These are phyloP conservation scores for Blechomonas ayalai DNA, from an alignment of 208 protist species.

Conservation along the genomic window DNA sequence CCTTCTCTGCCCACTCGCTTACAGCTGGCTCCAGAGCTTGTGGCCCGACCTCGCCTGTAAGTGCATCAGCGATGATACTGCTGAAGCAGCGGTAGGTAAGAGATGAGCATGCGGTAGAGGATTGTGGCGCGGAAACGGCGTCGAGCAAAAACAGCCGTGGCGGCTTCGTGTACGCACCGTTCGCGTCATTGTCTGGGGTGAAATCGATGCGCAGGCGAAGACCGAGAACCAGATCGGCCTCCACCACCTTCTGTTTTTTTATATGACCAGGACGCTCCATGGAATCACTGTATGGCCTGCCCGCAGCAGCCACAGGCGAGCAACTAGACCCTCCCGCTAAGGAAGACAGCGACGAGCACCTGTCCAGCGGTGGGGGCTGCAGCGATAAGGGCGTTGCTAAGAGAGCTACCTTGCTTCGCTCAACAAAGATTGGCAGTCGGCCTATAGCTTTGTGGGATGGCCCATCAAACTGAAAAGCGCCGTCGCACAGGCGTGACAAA, in stretches of 20 bases:
- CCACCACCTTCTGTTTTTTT: neutral
- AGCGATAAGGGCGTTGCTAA: slow-evolving; percentile 12
- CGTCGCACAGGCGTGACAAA: slow-evolving; percentile 35
- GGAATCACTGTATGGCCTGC: neutral
- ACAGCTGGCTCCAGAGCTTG: slow-evolving; percentile 11
- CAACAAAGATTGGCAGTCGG: slow-evolving; percentile 27
- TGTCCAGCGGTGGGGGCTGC: too few species aligned
- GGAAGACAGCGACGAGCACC: slow-evolving; percentile 1
- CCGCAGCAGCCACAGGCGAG: neutral
- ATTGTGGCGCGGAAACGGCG: slow-evolving; percentile 6
- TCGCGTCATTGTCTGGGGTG: neutral
- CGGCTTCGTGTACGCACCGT: slow-evolving; percentile 12
- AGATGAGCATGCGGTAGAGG: neutral
- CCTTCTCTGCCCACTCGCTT: slow-evolving; percentile 6
- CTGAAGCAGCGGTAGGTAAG: slow-evolving; percentile 13
- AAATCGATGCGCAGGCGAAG: slow-evolving; percentile 24
- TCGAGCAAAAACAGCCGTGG: slow-evolving; percentile 21
- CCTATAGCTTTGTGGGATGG: slow-evolving; percentile 9
- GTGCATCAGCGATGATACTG: slow-evolving; percentile 7
- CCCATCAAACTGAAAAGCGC: slow-evolving; percentile 10
- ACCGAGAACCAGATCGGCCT: slow-evolving; percentile 6
- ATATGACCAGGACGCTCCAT: neutral
- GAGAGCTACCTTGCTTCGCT: slow-evolving; percentile 12
- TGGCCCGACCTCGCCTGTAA: slow-evolving; percentile 10
- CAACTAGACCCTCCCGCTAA: neutral